Base-by-base conservation (phyloP, 352 stramenopile species). In the Globisporangium nunn region DNA sequence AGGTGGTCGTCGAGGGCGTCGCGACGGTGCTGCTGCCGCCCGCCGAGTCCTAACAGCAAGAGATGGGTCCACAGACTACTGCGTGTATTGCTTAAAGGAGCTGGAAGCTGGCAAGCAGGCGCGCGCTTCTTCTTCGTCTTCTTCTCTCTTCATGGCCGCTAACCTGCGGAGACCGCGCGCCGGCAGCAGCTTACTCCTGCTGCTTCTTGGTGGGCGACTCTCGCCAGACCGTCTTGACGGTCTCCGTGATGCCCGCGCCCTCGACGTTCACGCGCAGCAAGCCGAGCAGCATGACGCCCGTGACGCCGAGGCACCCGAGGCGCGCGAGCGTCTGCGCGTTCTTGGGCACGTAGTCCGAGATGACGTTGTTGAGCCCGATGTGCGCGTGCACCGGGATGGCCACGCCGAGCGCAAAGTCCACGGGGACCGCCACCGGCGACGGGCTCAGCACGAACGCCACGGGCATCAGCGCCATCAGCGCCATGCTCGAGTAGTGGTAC, bases 301-400 rank as follows among this genome's bases (percentile, higher is more conserved):
- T 93, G 58, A 78, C 78, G 37, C 75, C 85, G 48, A 96, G 67
- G 70, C 80, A 78, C 50, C 65, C 77, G 43, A 91, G 56, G 63
- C 87, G 82, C 50, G 62, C 71, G 8, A 89, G 65, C 57, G 75
- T 80, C 50, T 70, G 66, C 52, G 62, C 45, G n/a, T 61, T 58
- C 70, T 97, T 96, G 31, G 93, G 91, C 61, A 96, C 88, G 70
- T 98, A 98, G 75, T 98, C 93, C 39, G 87, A 95, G 50, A 92
- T 87, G 56, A 98, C 91, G 67, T 95, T 90, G 78, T 97, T 98
- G 74, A 98, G 87, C 51, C 93, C 91, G 51, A 98, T 95, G 78
- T 96, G 94, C 37, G 74, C 75, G 71, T 98, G 93, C 43, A 93
- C 72, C 3, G 91, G 80, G 64, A 98, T 78, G 47, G 93, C 73